Evolutionary conservation across 768 basidiomycete genomes (phyloP), one percentile per base, ranked within the genome.

Genomic region (Boletus vermiculosoides): DNA sequence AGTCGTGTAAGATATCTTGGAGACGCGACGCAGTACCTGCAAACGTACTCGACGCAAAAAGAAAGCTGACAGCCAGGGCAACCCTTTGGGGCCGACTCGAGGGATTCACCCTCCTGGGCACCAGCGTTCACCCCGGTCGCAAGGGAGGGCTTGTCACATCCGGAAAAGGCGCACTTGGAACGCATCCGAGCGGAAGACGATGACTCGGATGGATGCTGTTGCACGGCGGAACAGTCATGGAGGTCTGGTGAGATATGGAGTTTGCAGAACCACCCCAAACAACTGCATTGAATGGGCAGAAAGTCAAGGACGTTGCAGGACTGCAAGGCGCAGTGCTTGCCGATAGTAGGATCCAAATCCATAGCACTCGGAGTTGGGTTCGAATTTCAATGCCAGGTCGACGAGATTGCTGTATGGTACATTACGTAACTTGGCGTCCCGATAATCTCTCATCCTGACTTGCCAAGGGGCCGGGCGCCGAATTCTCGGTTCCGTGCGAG

Each of bases 241-340:
- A 68, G 64, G 37, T 85, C 83, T 9, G 82, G 80, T 15, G 74
- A 63, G 55, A 84, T 78, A 67, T 94, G 91, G 37, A 80, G 69
- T 12, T 76, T 76, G 74, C 91, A 94, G 71, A 83, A 92, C 55
- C 76, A 69, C 36, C 67, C 68, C 45, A 76, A 65, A 73, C 92
- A 93, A 30, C 64, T 63, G 66, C 92, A 94, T 49, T 72, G 70
- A 56, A 90, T 84, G n/a, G 92, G 92, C 0, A 94, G 78, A 58
- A 92, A 88, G 73, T 92, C 90, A 61, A 86, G 74, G 36, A 76
- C 61, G 52, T 80, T 77, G 77, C 91, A 93, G 16, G 78, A 71
- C 10, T 76, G 49, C 48, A 81, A 59, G n/a, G 85, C 74, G 68
- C 91, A 94, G 61, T 82, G 84, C 45, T 79, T 75, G 53, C 91